Evolutionary conservation across 345 rosid genomes (phyloP).

Genomic region (Gossypium rotundifolium): DNA sequence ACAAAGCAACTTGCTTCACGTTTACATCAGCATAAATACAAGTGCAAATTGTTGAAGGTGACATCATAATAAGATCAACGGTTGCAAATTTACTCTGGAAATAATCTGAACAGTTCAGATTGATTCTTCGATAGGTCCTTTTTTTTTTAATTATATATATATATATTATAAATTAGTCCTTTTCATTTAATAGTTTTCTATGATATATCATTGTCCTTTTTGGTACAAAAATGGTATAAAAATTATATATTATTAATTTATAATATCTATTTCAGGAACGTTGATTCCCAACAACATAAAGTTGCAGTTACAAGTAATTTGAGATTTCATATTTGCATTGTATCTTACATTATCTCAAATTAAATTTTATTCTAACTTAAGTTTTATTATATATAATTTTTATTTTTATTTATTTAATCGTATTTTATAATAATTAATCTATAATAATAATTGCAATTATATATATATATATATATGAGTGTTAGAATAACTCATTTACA

Average conservation of each 20-base stretch:
- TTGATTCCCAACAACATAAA: too few species aligned
- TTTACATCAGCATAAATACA: not conserved
- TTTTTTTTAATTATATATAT: not conserved
- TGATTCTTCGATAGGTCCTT: not conserved
- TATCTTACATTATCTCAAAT: too few species aligned
- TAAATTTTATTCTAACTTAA: too few species aligned
- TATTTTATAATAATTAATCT: too few species aligned
- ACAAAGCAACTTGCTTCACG: conserved; percentile 9
- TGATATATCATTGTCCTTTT: conserved; percentile 7
- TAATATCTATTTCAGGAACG: not conserved
- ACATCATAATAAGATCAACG: conserved; percentile 3
- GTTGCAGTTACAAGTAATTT: too few species aligned
- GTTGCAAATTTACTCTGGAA: not conserved
- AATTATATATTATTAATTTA: not conserved
- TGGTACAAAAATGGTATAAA: conserved; percentile 1
- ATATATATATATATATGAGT: not conserved
- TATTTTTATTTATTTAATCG: too few species aligned
- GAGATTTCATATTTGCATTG: too few species aligned
- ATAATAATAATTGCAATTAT: too few species aligned
- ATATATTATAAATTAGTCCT: not conserved
- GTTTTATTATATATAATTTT: too few species aligned
- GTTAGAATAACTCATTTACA: not conserved
- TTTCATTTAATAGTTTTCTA: not conserved
- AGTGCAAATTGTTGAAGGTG: not conserved
- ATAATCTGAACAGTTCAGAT: conserved; percentile 16